Evolutionary conservation across 257 asterid species (phyloP), one percentile per base, ranked within the genome.

Genomic region (Lavandula angustifolia): DNA sequence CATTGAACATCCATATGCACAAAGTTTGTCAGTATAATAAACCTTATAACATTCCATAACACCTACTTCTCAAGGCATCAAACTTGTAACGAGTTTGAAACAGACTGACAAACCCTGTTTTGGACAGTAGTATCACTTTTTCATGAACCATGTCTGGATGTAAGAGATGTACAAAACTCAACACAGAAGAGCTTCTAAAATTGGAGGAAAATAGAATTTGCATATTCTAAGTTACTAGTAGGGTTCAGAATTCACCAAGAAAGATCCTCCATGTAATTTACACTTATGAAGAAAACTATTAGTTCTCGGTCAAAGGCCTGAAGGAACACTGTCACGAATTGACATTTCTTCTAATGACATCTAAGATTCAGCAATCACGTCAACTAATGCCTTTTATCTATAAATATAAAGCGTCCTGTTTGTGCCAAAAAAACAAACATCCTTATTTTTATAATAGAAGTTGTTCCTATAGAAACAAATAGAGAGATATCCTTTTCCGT

Each of bases 91-190:
- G 49, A 46, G 54, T 58, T 4, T 9, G 2, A n/a, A 14, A 38
- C 31, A 40, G 29, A 29, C 43, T 10, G 27, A 33, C 4, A 60
- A 37, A 51, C 31, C 8, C 7, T 32, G 41, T 55, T 40, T 44
- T 46, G 58, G 41, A 48, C 31, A 8, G 3, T 29, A 11, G 54
- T 37, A 6, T 52, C 10, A 10, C 9, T 10, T 3, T 1, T 27
- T 52, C n/a, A 3, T 13, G 13, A 8, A 56, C 14, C 32, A 13
- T 60, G 13, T 60, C 31, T 29, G 42, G 62, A 37, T 14, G 37
- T 9, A 40, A 47, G 11, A 38, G 52, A 35, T 35, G 55, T 57
- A 49, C 33, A 64, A 38, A 34, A 50, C 27, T 51, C 32, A 46
- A 62, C 35, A 13, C 29, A 13, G 13, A 59, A 53, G 14, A 56